Base-by-base conservation (phyloP, 352 stramenopile species). In the Phytopythium cucurbitacearum region DNA sequence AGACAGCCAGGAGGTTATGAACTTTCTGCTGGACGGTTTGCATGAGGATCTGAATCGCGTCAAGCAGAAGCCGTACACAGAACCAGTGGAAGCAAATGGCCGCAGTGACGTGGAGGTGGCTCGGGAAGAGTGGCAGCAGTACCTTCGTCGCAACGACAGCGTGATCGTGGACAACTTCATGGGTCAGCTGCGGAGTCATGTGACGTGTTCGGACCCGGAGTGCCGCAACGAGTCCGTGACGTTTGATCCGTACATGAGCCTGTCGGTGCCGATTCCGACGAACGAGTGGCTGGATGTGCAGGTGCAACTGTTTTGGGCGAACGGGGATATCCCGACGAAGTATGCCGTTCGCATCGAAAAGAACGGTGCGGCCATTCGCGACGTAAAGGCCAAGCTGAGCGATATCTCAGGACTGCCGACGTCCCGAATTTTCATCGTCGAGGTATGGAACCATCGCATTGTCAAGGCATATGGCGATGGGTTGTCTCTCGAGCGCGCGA, bases 21-120 rank as follows among this genome's bases (percentile, higher is more conserved):
- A 89, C 50, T 97, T 96, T 46, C 64, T 98, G 43, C 66, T 98
- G 28, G 91, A 97, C 51, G 90, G 89, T 0, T 73, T 98, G 2
- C 87, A 96, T 55, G 91, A 98, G 71, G 91, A 98, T 51, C 52
- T 98, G 13, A 96, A 96, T 51, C 83, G 87, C 16, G 85, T 96
- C 7, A 77, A 77, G 28, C 56, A 70, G 3, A 96, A 96, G 59
- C 87, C 87, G 16, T 91, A 91, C 55, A 94, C 80, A 0, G 57
- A 72, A 6, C 59, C 80, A 0, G 76, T 95, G 1, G 85, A 95
- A 38, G 46, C 64, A 8, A 87, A 91, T 51, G 86, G 83, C 3
- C 79, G 85, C 5, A 63, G 57, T 8, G 85, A 96, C 34, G 44
- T 57, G 4, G 74, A 80, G 32, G 80, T 96, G 11, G 86, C 86